Conservation (phyloP, 1,139 yeast genomes). For the Blastobotrys petasosporus region DNA sequence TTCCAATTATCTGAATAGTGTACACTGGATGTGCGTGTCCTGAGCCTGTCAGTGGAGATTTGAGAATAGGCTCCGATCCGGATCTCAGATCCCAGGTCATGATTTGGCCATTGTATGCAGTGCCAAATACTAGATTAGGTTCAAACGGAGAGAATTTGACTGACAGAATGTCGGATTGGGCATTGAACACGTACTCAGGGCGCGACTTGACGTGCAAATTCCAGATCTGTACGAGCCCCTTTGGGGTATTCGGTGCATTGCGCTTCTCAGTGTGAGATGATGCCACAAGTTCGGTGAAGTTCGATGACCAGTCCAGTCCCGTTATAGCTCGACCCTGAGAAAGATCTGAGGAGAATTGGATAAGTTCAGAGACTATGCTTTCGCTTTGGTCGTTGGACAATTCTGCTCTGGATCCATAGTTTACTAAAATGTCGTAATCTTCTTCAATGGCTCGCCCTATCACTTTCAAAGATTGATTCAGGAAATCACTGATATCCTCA, state of each 20-base stretch:
- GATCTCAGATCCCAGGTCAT: constrained; percentile 42
- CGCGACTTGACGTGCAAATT: constrained; percentile 36
- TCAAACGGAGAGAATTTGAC: constrained; percentile 39
- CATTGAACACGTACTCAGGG: constrained; percentile 48
- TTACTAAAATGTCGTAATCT: constrained; percentile 34
- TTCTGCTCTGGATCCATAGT: constrained; percentile 26
- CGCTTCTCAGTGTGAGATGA: constrained; percentile 32
- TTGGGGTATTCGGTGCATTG: constrained; percentile 24
- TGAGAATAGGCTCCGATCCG: constrained; percentile 29
- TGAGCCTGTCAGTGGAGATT: constrained; percentile 30
- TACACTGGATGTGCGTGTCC: constrained; percentile 43
- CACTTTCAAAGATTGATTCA: constrained; percentile 38
- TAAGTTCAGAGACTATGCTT: constrained; percentile 19
- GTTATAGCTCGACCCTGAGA: constrained; percentile 34
- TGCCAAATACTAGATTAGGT: constrained; percentile 38
- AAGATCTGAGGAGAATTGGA: constrained; percentile 24
- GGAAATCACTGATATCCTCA: constrained; percentile 25
- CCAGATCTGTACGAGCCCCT: constrained; percentile 38
- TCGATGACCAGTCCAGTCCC: constrained; percentile 40
- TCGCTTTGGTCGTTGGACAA: constrained; percentile 11
- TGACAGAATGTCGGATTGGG: constrained; percentile 41
- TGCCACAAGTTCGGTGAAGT: constrained; percentile 41
- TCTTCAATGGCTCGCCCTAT: constrained; percentile 39
- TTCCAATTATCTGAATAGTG: constrained; percentile 35
- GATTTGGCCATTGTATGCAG: constrained; percentile 46